Percentiles rank a stretch among this genome's conserved stretches.
Evolutionary conservation across 2,329 filamentous ascomycete species (phyloP).

Genomic region (Scedosporium minutisporum): DNA sequence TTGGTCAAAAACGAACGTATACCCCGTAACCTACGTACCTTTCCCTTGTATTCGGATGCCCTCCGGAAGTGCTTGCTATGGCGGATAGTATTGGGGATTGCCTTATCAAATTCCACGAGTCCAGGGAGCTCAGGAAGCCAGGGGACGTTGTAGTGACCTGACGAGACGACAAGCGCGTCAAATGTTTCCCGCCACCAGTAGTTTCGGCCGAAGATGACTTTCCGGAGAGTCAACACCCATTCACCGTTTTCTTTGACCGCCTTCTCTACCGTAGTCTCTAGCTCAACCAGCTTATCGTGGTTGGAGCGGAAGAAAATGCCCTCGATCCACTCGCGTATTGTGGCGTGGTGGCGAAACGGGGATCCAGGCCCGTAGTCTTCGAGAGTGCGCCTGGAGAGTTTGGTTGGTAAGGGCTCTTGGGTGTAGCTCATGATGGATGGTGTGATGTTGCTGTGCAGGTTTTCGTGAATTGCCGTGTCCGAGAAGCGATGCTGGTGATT

Average conservation of each 20-base stretch:
- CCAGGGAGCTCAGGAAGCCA: constrained; percentile 28
- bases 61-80: constrained; percentile 29
- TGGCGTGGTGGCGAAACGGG: constrained; percentile 45
- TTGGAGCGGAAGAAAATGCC: constrained; percentile 21
- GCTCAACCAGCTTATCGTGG: constrained; percentile 26
- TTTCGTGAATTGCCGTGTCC: constrained; percentile 44
- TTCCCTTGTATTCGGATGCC: constrained; percentile 14
- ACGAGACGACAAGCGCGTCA: constrained; percentile 30
- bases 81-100: constrained; percentile 24
- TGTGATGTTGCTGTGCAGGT: constrained; percentile 50
- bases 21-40: constrained; percentile 14
- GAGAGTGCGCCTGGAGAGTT: constrained; percentile 31
- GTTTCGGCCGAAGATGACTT: constrained; percentile 24
- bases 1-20: constrained; percentile 13
- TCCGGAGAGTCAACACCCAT: constrained; percentile 40
- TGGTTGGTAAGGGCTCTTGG: constrained; percentile 35
- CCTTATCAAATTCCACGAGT: constrained; percentile 23
- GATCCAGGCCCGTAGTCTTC: constrained; percentile 39
- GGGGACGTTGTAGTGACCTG: constrained; percentile 29
- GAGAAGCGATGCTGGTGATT: constrained; percentile 33
- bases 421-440: constrained; percentile 46
- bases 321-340: constrained; percentile 44
- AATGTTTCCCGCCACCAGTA: constrained; percentile 28
- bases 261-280: constrained; percentile 47
- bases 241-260: constrained; percentile 31